Conservation (phyloP, 1,284 basidiomycete species). For the Apiotrichum porosum region DNA sequence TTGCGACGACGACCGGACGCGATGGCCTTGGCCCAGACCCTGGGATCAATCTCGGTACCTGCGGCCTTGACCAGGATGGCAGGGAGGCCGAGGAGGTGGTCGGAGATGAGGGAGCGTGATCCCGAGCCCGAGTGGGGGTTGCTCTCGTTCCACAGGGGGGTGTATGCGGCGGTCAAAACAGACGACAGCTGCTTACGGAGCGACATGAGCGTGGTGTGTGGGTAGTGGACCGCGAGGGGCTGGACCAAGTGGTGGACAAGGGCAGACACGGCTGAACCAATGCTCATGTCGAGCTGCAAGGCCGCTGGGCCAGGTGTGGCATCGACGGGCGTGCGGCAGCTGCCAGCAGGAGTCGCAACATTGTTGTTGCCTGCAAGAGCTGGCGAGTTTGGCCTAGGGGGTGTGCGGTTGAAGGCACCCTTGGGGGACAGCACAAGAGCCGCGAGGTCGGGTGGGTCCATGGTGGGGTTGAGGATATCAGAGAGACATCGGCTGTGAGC, state of each 20-base stretch:
- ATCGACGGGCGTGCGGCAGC: constrained; percentile 4
- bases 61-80: constrained; percentile 28
- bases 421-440: constrained; percentile 1
- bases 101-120: constrained; percentile 40
- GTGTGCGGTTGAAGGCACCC: neutral
- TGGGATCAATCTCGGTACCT: constrained; percentile 26
- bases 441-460: constrained; percentile 7
- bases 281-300: constrained; percentile 25
- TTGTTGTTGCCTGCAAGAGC: neutral
- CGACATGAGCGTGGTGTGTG: constrained; percentile 25
- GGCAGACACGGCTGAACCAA: constrained; percentile 35
- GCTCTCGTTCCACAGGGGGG: constrained; percentile 37
- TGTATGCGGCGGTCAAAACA: constrained; percentile 21
- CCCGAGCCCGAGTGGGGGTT: constrained; percentile 39
- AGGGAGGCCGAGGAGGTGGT: constrained; percentile 31
- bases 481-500: neutral
- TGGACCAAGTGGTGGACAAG: constrained; percentile 38
- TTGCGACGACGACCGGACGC: constrained; percentile 13
- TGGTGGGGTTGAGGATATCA: constrained; percentile 1
- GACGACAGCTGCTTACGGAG: constrained; percentile 29
- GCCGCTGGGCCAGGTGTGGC: constrained; percentile 5
- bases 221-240: constrained; percentile 34
- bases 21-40: constrained; percentile 33
- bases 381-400: constrained; percentile 2
- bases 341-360: neutral